Conservation (phyloP, 495 filamentous ascomycete species). For the Tuber umbilicatum region DNA sequence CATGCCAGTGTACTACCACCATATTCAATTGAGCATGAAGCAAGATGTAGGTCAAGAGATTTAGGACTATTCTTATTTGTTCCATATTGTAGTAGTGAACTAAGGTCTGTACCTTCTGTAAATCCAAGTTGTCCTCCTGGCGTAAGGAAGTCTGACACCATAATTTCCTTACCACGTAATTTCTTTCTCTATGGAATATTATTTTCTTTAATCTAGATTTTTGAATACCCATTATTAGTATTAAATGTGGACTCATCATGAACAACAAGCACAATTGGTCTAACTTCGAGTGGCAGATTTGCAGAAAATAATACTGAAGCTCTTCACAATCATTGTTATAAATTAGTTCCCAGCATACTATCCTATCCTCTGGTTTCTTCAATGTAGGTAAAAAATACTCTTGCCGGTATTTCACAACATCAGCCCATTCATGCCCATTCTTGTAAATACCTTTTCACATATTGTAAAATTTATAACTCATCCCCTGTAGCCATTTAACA, state of each 20-base stretch:
- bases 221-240: not conserved
- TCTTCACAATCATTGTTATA: not conserved
- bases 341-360: not conserved
- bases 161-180: not conserved
- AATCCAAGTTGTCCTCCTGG: not conserved
- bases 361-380: not conserved
- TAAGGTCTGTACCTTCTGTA: not conserved
- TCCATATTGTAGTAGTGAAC: not conserved
- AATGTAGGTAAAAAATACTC: not conserved
- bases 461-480: not conserved
- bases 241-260: conserved; percentile 3
- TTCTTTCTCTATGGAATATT: not conserved
- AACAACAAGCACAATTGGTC: not conserved
- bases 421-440: not conserved
- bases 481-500: not conserved
- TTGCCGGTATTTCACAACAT: not conserved
- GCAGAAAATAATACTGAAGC: not conserved
- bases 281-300: not conserved
- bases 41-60: not conserved
- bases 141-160: not conserved
- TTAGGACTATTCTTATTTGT: not conserved
- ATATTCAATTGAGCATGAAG: not conserved
- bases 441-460: not conserved
- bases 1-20: not conserved
- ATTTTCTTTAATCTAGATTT: not conserved